These are phyloP conservation scores for California macrophylla DNA, from an alignment of 441 rosid species.

Conservation along the genomic window DNA sequence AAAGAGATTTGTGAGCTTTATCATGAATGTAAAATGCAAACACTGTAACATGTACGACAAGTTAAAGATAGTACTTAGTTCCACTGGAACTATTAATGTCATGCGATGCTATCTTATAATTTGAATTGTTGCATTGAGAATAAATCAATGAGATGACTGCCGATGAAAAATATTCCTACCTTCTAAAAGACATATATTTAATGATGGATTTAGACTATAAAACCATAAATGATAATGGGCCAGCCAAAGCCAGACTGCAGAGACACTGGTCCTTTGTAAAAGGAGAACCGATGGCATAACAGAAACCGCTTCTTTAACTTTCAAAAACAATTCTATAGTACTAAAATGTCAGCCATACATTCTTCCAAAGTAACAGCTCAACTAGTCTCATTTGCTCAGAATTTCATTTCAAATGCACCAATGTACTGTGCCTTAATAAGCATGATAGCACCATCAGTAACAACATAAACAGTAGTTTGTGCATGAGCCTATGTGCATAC, in stretches of 20 bases:
- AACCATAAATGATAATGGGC: not conserved
- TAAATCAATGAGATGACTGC: not conserved
- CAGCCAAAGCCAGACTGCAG: not conserved
- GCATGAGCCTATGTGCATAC: constrained; percentile 8
- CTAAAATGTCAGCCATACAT: not conserved
- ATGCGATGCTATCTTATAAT: not conserved
- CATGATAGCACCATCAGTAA: not conserved
- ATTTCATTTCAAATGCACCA: not conserved
- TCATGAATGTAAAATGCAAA: constrained; percentile 4
- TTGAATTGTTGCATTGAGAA: constrained; percentile 2
- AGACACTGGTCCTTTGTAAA: not conserved
- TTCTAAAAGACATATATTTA: not conserved
- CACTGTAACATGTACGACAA: constrained; percentile 9
- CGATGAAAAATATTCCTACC: not conserved
- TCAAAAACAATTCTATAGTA: not conserved
- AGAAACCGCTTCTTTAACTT: not conserved
- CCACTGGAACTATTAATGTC: not conserved
- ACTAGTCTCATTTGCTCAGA: not conserved
- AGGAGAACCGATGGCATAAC: not conserved
- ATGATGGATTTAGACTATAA: not conserved
- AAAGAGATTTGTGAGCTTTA: constrained; percentile 12
- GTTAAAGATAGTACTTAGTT: not conserved
- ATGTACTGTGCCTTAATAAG: not conserved
- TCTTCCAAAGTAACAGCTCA: not conserved
- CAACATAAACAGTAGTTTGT: not conserved